These are phyloP conservation scores for Cenchrus americanus DNA, from an alignment of 176 grass and related monocot species.

Conservation along the genomic window DNA sequence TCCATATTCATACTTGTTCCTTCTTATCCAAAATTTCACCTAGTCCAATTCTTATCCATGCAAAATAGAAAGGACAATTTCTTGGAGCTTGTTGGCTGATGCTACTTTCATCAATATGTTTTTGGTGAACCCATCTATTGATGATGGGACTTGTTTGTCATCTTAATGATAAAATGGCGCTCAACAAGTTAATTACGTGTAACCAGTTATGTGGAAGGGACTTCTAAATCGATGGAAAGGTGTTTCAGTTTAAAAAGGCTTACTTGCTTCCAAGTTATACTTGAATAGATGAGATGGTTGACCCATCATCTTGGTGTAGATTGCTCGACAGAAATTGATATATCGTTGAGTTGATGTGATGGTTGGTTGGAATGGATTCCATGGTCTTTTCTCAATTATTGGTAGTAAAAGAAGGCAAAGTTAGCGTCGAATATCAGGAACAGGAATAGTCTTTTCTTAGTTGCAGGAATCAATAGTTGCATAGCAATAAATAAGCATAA, in stretches of 20 bases:
- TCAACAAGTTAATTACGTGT: neutral
- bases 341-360: constrained; percentile 44
- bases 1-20: constrained; percentile 42
- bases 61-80: neutral
- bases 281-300: constrained; percentile 28
- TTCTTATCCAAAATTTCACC: constrained; percentile 49
- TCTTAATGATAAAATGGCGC: constrained; percentile 3
- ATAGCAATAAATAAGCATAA: constrained; percentile 30
- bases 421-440: constrained; percentile 46
- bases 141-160: neutral
- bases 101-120: neutral
- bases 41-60: constrained; percentile 22
- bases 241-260: neutral
- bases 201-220: neutral
- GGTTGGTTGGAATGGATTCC: constrained; percentile 50
- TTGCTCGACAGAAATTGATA: constrained; percentile 34
- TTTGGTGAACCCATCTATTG: neutral
- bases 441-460: constrained; percentile 44
- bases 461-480: constrained; percentile 33
- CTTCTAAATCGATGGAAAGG: neutral
- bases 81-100: neutral
- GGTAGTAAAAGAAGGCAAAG: constrained; percentile 45
- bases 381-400: constrained; percentile 53
- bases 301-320: neutral
- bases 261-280: neutral